Conservation (phyloP, 805 yeast genomes). For the Starmerella roubikii region DNA sequence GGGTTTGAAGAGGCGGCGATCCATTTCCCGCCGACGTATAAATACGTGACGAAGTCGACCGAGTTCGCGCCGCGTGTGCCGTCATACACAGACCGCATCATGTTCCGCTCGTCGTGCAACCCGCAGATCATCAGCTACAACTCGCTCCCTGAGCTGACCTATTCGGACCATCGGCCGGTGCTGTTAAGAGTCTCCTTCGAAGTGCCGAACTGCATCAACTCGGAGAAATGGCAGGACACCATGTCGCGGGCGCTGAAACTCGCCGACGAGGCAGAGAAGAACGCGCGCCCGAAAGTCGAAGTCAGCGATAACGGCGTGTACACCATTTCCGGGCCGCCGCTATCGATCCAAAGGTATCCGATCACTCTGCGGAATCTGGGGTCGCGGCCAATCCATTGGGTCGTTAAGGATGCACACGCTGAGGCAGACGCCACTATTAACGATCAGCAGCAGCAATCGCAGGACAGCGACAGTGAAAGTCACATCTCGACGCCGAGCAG, state of each 20-base stretch:
- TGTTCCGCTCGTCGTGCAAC: conserved; percentile 26
- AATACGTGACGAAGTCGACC: conserved; percentile 26
- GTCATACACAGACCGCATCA: conserved; percentile 46
- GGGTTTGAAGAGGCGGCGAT: conserved; percentile 39
- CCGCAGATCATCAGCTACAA: conserved; percentile 19
- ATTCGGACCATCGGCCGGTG: conserved; percentile 49
- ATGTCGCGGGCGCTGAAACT: conserved; percentile 30
- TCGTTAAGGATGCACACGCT: conserved; percentile 9
- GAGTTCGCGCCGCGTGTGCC: conserved; percentile 32
- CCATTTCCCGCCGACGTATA: conserved; percentile 43
- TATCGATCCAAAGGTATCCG: conserved; percentile 6
- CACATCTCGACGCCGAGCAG: not conserved
- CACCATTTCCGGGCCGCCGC: conserved; percentile 21
- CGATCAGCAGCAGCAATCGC: too few species aligned
- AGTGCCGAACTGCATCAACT: conserved; percentile 28
- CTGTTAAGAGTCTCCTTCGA: conserved; percentile 27
- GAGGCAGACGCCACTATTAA: too few species aligned
- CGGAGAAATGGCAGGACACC: conserved; percentile 26
- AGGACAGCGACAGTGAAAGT: not conserved
- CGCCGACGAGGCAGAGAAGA: conserved; percentile 35
- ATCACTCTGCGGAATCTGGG: conserved; percentile 12
- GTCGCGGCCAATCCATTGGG: conserved; percentile 11
- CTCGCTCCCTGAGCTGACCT: conserved; percentile 20
- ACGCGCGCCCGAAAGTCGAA: conserved; percentile 30
- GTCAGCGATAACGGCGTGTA: conserved; percentile 29